Evolutionary conservation across 768 basidiomycete genomes (phyloP), one percentile per base, ranked within the genome.

Genomic region (Coprinopsis strossmayeri): DNA sequence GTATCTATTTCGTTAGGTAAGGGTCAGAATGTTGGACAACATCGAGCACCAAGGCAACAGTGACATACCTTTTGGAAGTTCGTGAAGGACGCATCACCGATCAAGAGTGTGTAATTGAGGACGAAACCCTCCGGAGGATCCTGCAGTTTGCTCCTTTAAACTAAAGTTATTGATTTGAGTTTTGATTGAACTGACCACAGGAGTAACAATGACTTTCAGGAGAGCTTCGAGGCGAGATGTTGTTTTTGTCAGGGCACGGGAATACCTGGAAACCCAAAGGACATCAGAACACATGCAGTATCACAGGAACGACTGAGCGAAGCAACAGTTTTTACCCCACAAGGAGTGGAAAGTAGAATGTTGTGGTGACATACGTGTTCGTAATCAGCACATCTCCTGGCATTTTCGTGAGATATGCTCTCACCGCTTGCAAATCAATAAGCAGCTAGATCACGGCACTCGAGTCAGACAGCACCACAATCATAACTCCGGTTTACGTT

Each of bases 121-220:
- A 98, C 90, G 60, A 99, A 98, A 2, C 87, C 91, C 63, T 95
- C 92, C 1, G 90, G 72, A 13, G 95, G 93, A 58, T 94, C 90
- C 85, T 95, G 45, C n/a, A 26, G 49, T 5, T 21, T 27, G 12
- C 30, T 17, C 48, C 13, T 52, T 39, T 11, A 40, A 27, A 21
- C 5, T 25, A 45, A 2, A 15, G 30, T 15, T 21, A 18, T 46
- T 32, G 3, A 13, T n/a, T 32, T 15, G 18, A 26, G 23, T 15
- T 4, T 28, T 32, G 15, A 9, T 38, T 24, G 9, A 10, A 70
- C 85, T 51, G 64, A 91, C 91, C 52, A 84, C 87, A 1, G 95
- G 95, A 0, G 91, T 94, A 18, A 97, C 82, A 47, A 98, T 88
- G 49, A 96, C 91, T 66, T 99, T 98, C 46, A 99, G 78, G 57